Percentiles rank a stretch among this genome's conserved stretches.
Conservation (phyloP, 2,329 filamentous ascomycete species). For the Cladophialophora yegresii region DNA sequence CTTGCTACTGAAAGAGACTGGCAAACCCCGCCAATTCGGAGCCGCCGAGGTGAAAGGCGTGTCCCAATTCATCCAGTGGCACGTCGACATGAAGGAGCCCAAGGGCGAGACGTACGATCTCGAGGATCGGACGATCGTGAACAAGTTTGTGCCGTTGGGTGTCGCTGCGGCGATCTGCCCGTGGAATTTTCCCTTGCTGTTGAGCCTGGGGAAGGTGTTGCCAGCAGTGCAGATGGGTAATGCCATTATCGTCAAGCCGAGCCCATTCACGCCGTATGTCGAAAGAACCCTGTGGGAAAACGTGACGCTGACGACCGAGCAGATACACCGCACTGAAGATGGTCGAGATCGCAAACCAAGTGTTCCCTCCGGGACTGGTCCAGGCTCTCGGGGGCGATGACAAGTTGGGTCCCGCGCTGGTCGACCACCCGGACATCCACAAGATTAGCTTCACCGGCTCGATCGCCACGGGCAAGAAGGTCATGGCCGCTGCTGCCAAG, state of each 20-base stretch:
- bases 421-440: slow-evolving; percentile 58
- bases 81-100: slow-evolving; percentile 38
- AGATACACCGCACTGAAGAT: slow-evolving; percentile 53
- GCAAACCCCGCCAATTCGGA: slow-evolving; percentile 48
- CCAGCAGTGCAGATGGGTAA: slow-evolving; percentile 62
- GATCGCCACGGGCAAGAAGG: slow-evolving; percentile 61
- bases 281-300: not conserved
- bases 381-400: slow-evolving; percentile 63
- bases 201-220: slow-evolving; percentile 52
- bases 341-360: slow-evolving; percentile 58
- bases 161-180: slow-evolving; percentile 48
- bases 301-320: not conserved
- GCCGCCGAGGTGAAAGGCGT: slow-evolving; percentile 7
- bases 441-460: slow-evolving; percentile 67
- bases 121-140: slow-evolving; percentile 46
- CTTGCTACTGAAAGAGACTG: slow-evolving; percentile 53
- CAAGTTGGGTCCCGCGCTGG: slow-evolving; percentile 60
- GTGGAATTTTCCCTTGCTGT: slow-evolving; percentile 55
- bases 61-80: slow-evolving; percentile 21
- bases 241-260: slow-evolving; percentile 59
- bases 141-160: slow-evolving; percentile 53
- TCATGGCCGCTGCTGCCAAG: slow-evolving; percentile 55
- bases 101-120: slow-evolving; percentile 51
- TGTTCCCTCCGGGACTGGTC: slow-evolving; percentile 65
- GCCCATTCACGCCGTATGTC: slow-evolving; percentile 38